A percentile compares a stretch with the other conserved stretches of the same genome.
Evolutionary conservation across 2,329 filamentous ascomycete species (phyloP).

Genomic region (Torrubiella hemipterigena): DNA sequence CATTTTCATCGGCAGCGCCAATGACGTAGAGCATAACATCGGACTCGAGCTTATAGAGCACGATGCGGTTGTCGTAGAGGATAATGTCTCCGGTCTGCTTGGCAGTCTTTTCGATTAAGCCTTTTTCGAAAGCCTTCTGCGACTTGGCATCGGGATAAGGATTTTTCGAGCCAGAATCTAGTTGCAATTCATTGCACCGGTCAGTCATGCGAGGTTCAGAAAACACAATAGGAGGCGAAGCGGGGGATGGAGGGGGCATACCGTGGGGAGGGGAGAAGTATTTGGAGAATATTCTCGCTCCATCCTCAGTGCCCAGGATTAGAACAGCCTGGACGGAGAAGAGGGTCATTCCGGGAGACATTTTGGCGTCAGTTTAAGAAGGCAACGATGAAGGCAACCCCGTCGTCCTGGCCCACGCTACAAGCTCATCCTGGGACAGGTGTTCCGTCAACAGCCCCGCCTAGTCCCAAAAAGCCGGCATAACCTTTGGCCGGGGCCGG

Average conservation of each 20-base stretch:
- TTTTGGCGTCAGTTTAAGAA: conserved; percentile 23
- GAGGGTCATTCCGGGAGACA: conserved; percentile 65
- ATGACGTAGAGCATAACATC: conserved; percentile 96
- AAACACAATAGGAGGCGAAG: conserved; percentile 11
- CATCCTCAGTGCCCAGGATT: conserved; percentile 75
- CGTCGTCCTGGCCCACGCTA: too few species aligned
- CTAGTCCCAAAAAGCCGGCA: conserved; percentile 10
- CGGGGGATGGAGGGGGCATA: conserved; percentile 11
- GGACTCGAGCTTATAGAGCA: conserved; percentile 95
- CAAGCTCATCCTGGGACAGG: too few species aligned
- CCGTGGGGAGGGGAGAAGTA: conserved; percentile 63
- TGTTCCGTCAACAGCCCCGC: conserved; percentile 6
- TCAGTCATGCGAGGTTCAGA: conserved; percentile 3
- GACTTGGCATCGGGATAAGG: conserved; percentile 84
- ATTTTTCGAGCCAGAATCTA: conserved; percentile 42
- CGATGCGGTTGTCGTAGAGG: conserved; percentile 90
- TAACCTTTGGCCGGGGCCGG: conserved; percentile 19
- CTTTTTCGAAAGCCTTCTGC: conserved; percentile 95
- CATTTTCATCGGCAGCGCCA: conserved; percentile 85
- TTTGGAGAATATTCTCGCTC: conserved; percentile 84
- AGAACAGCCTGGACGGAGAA: conserved; percentile 68
- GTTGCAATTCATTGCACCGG: conserved; percentile 7
- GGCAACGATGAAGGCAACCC: too few species aligned
- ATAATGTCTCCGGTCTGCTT: conserved; percentile 96
- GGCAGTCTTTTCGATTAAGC: conserved; percentile 84